Conservation (phyloP, 2,329 filamentous ascomycete species). For the Ceratocystis huliohia region DNA sequence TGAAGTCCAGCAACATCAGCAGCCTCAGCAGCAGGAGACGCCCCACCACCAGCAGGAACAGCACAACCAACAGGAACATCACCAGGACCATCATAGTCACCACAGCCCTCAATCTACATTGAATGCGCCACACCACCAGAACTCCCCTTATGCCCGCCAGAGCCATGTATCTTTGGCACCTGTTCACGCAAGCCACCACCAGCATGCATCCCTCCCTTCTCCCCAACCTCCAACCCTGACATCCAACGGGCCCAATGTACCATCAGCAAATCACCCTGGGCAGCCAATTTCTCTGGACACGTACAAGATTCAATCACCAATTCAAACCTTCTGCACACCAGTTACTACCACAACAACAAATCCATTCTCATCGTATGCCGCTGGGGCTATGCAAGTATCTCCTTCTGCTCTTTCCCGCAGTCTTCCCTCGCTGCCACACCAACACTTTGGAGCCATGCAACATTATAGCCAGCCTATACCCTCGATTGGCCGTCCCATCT, state of each 20-base stretch:
- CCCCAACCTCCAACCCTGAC: conserved; percentile 18
- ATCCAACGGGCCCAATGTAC: conserved; percentile 22
- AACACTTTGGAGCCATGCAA: background rate
- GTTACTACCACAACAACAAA: conserved; percentile 2
- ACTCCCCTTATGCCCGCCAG: conserved; percentile 5
- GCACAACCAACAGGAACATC: background rate
- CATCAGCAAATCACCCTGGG: background rate
- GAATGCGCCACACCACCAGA: conserved; percentile 48
- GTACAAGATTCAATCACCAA: conserved; percentile 19
- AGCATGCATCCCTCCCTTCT: conserved; percentile 3
- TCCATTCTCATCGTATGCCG: conserved; percentile 13
- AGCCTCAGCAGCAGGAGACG: background rate
- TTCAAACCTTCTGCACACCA: conserved; percentile 19
- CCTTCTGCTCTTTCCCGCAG: conserved; percentile 1
- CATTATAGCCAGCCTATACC: conserved; percentile 5
- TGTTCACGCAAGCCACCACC: conserved; percentile 3
- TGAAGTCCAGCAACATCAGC: conserved; percentile 41
- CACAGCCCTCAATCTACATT: conserved; percentile 22
- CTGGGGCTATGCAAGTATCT: background rate
- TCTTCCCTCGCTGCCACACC: conserved; percentile 3
- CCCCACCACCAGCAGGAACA: background rate
- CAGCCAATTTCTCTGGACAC: conserved; percentile 15
- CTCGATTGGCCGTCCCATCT: conserved; percentile 44
- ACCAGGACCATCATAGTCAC: background rate
- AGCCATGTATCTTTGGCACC: conserved; percentile 21